phyloP scores from a whole-genome alignment of 2,329 filamentous ascomycete genomes.

The Scolecobasidium constrictum region DNA sequence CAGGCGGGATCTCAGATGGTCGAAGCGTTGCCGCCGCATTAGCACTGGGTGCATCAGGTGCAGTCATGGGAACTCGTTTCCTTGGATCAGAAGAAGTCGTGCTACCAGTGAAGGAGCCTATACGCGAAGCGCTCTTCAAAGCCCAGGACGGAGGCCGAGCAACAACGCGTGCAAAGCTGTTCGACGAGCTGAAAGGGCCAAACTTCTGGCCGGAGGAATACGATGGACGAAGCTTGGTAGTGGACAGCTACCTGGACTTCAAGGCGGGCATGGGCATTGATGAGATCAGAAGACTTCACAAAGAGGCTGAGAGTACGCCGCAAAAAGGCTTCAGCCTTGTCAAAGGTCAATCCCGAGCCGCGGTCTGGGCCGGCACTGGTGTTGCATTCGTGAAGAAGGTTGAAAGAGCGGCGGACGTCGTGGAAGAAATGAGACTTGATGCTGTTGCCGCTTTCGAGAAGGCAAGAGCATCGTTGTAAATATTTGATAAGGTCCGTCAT shows the following conservation, averaged over 20 bases:
- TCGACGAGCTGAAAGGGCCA: slow-evolving; percentile 44
- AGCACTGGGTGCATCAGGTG: slow-evolving; percentile 40
- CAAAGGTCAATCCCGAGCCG: slow-evolving; percentile 19
- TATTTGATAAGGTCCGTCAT: too few species aligned
- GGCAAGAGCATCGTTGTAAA: neutral
- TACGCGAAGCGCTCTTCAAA: slow-evolving; percentile 33
- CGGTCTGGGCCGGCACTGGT: slow-evolving; percentile 51
- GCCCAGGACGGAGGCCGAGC: slow-evolving; percentile 39
- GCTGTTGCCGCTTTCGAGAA: neutral
- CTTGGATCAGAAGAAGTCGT: slow-evolving; percentile 37
- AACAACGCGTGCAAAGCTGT: slow-evolving; percentile 40
- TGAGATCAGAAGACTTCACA: slow-evolving; percentile 33
- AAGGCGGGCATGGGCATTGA: slow-evolving; percentile 23
- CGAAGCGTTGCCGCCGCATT: slow-evolving; percentile 45
- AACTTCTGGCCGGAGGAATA: slow-evolving; percentile 46
- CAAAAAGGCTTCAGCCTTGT: neutral
- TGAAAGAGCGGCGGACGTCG: slow-evolving; percentile 40
- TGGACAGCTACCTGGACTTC: slow-evolving; percentile 37
- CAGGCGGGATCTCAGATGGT: slow-evolving; percentile 49
- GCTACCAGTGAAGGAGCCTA: slow-evolving; percentile 33
- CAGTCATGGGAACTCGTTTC: slow-evolving; percentile 53
- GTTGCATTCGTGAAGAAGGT: slow-evolving; percentile 46
- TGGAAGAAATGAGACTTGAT: slow-evolving; percentile 34
- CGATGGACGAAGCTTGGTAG: slow-evolving; percentile 46
- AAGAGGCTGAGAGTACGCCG: slow-evolving; percentile 29